Evolutionary conservation across 208 protist species (phyloP), one percentile per base, ranked within the genome.

Genomic region (Spongospora subterranea): DNA sequence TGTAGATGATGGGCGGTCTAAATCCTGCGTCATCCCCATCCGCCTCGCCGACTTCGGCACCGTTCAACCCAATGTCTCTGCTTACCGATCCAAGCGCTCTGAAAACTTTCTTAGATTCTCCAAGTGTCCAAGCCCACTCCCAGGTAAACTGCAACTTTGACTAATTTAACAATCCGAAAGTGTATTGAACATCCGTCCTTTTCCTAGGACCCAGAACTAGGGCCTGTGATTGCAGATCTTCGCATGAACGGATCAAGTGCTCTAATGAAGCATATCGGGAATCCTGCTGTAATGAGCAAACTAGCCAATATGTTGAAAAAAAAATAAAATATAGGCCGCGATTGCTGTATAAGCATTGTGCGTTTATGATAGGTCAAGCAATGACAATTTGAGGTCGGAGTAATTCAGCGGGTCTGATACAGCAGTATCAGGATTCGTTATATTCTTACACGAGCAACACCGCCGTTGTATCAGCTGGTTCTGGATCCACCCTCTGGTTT

Each of bases 151-250:
- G 50, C 6, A 24, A 24, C 50, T 60, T 60, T 24, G 50, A 6
- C 24, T 60, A 29, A 24, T 24, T 60, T 29, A 60, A 60, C 50
- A 60, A 24, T 6, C 24, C 50, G 50, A n/a, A n/a, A n/a, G n/a
- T n/a, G n/a, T n/a, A n/a, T n/a, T n/a, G n/a, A n/a, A n/a, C n/a
- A n/a, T n/a, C n/a, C n/a, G n/a, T n/a, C n/a, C n/a, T n/a, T n/a
- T n/a, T n/a, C 24, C 50, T 24, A 60, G 35, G 71, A 82, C 71
- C 71, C 71, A 20, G 17, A 82, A 35, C 71, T 82, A 39, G 71
- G 71, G 6, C 71, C 71, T 35, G n/a, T 82, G n/a, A 82, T 82
- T 82, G 71, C 71, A 20, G 71, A 82, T n/a, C 71, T 82, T 35
- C 71, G 71, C 17, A 35, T 20, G 13, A 82, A 82, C n/a, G 71